These are phyloP conservation scores for Paxillus rubicundulus DNA, from an alignment of 768 basidiomycete species.

Conservation along the genomic window DNA sequence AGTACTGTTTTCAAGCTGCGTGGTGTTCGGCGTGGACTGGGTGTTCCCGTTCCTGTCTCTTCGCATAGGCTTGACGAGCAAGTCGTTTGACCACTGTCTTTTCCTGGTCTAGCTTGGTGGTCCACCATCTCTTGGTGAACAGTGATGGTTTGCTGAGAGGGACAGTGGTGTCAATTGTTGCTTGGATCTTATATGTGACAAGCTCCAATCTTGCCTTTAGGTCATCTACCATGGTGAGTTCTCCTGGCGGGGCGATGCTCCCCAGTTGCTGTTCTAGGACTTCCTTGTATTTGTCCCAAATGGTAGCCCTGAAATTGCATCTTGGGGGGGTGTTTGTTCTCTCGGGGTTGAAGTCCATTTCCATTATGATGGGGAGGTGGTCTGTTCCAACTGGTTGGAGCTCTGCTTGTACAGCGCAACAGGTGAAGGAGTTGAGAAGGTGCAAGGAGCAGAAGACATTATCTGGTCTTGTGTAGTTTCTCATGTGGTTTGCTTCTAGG, in stretches of 20 bases:
- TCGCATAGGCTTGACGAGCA: neutral
- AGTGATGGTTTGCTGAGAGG: constrained; percentile 18
- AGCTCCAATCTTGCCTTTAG: no score
- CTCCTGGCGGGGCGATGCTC: neutral
- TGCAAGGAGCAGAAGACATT: constrained; percentile 11
- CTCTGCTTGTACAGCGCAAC: neutral
- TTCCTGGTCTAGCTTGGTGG: constrained; percentile 24
- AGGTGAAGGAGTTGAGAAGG: accelerated
- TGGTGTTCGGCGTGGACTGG: constrained; percentile 18
- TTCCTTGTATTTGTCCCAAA: constrained; percentile 9
- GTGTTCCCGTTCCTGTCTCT: constrained; percentile 16
- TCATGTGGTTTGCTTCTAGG: constrained; percentile 21
- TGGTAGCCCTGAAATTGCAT: constrained; percentile 1
- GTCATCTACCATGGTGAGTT: neutral
- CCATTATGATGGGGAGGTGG: constrained; percentile 11
- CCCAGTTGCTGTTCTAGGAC: neutral
- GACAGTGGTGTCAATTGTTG: no score
- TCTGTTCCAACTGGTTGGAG: neutral
- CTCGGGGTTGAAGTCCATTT: neutral
- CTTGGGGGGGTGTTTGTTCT: no score
- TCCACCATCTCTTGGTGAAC: constrained; percentile 36
- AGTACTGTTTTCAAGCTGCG: constrained; percentile 3
- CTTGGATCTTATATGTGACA: no score
- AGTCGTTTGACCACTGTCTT: constrained; percentile 10
- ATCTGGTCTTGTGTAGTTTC: constrained; percentile 23